Percentiles rank a stretch among this genome's conserved stretches.
Conservation (phyloP, 228 moss, liverwort and hornwort genomes). For the Sphagnum magellanicum region DNA sequence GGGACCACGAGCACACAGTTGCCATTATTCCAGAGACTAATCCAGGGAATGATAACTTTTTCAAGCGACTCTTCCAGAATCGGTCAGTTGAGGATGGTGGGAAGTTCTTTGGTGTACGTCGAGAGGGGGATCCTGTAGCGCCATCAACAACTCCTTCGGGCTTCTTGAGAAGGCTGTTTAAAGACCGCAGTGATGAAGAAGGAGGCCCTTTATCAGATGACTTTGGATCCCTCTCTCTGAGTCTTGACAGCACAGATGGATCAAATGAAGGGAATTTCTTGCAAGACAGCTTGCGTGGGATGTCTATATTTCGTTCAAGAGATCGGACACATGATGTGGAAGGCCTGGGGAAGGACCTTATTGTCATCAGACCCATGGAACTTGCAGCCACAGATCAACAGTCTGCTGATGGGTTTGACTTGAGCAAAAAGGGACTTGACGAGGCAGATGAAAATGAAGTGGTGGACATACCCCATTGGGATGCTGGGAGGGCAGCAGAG, state of each 20-base stretch:
- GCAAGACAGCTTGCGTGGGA: conserved; percentile 50
- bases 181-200: conserved; percentile 91
- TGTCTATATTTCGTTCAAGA: conserved; percentile 41
- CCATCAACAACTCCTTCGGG: conserved; percentile 73
- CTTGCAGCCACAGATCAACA: conserved; percentile 33
- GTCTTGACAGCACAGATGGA: conserved; percentile 51
- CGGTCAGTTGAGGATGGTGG: conserved; percentile 53
- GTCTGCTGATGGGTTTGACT: conserved; percentile 19
- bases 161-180: conserved; percentile 80
- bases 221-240: conserved; percentile 43
- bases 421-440: conserved; percentile 16
- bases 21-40: conserved; percentile 60
- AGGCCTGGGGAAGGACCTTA: conserved; percentile 22
- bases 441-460: conserved; percentile 39
- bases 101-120: conserved; percentile 69
- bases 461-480: conserved; percentile 28
- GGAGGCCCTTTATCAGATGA: conserved; percentile 35
- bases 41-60: conserved; percentile 76
- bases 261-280: conserved; percentile 50
- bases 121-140: conserved; percentile 70
- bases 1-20: conserved; percentile 61
- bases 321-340: conserved; percentile 47
- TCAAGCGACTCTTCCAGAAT: conserved; percentile 77
- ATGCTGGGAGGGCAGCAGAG: conserved; percentile 39
- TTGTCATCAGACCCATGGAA: conserved; percentile 20